These are phyloP conservation scores for Elongisporangium anandrum DNA, from an alignment of 352 stramenopile species.

Conservation along the genomic window DNA sequence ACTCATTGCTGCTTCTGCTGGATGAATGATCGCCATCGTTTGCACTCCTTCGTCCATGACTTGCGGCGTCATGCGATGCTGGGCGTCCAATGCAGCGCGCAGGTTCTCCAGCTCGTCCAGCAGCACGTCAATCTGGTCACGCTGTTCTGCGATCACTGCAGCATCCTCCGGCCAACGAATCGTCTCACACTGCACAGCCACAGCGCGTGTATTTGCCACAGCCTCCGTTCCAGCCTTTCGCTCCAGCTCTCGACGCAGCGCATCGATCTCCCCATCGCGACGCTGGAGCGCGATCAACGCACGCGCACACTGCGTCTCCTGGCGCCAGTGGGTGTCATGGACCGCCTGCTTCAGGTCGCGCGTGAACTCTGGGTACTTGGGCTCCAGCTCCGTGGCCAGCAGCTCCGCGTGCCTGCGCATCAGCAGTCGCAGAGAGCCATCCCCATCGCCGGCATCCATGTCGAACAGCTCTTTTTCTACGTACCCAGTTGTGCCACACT, in stretches of 20 bases:
- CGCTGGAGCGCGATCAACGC: conserved; percentile 19
- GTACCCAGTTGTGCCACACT: too few species aligned
- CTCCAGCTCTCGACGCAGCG: conserved; percentile 5
- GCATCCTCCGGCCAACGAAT: not conserved
- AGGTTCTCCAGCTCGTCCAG: conserved; percentile 23
- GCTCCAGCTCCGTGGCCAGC: conserved; percentile 10
- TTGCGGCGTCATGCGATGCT: not conserved
- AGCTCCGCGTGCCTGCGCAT: conserved; percentile 3
- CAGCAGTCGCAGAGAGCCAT: not conserved
- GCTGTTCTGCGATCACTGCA: conserved; percentile 10
- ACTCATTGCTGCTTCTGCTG: not conserved
- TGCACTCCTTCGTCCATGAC: not conserved
- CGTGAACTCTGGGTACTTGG: conserved; percentile 10
- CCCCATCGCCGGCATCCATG: not conserved
- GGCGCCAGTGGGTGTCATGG: conserved; percentile 3
- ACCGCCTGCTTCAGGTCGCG: conserved; percentile 10
- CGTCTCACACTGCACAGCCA: not conserved
- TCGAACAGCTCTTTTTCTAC: too few species aligned
- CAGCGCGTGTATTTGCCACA: not conserved
- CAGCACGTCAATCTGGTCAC: conserved; percentile 26
- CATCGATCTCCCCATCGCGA: conserved; percentile 19
- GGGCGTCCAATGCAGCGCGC: not conserved
- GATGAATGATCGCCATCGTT: not conserved
- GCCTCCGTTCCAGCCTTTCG: not conserved
- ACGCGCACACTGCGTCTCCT: conserved; percentile 18